Percentiles rank a stretch among this genome's conserved stretches.
These are phyloP conservation scores for Rhododendron griersonianum DNA, from an alignment of 148 eudicot genomes.

Conservation along the genomic window DNA sequence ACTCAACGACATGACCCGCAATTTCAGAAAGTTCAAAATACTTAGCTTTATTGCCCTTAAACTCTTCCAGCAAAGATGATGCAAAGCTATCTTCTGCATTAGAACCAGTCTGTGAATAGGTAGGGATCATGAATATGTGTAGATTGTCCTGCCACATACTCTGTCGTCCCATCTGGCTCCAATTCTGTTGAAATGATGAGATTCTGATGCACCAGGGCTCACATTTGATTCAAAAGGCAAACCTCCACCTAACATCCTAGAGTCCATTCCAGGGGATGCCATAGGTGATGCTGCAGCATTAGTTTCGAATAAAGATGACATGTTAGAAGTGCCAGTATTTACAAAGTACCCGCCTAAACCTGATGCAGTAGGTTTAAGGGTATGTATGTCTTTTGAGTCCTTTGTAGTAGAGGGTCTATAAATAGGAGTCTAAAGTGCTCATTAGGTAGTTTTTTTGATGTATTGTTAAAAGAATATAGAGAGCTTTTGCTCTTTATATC, in stretches of 20 bases:
- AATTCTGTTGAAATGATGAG: too few relatives aligned
- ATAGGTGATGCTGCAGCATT: conserved; percentile 46
- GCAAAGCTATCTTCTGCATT: conserved; percentile 44
- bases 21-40: too few relatives aligned
- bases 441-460: background rate
- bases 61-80: too few relatives aligned
- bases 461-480: too few relatives aligned
- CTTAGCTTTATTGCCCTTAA: too few relatives aligned
- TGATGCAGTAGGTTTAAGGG: conserved; percentile 24
- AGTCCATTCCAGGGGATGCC: too few relatives aligned
- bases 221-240: too few relatives aligned
- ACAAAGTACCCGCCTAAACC: conserved; percentile 61
- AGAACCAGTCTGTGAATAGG: conserved; percentile 46
- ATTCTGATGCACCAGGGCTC: too few relatives aligned
- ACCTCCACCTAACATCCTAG: too few relatives aligned
- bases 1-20: too few relatives aligned
- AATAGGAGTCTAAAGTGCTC: conserved; percentile 17
- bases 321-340: conserved; percentile 59
- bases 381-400: background rate
- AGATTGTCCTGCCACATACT: conserved; percentile 50
- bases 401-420: too few relatives aligned
- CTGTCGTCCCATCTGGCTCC: conserved; percentile 32
- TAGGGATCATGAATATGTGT: conserved; percentile 56
- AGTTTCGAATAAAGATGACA: conserved; percentile 73
- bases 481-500: too few relatives aligned